Base-by-base conservation (phyloP, 306 rosid genomes). In the Chamaecrista fasciculata region DNA sequence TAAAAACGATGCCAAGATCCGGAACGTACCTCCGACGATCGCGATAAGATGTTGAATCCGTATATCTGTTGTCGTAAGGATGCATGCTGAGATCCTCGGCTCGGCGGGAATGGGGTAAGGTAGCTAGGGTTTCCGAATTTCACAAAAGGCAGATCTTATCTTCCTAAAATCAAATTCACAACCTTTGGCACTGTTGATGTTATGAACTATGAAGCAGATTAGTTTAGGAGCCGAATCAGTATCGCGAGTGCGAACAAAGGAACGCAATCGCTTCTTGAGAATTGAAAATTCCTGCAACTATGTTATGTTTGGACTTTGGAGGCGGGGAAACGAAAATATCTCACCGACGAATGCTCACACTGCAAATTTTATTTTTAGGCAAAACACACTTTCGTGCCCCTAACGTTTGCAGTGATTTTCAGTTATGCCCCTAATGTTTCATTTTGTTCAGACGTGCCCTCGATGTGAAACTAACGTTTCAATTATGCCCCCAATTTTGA, bases 31-130 rank as follows among this genome's bases (percentile, higher is more conserved):
- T 86, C 69, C 90, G 91, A 58, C 94, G 98, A 55, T 83, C 83
- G 34, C 97, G 93, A 61, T 85, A 93, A 57, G 98, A 90, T 66
- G 74, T 58, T 7, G 91, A 61, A 64, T 90, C 96, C 42, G 83
- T 52, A 73, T 83, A 81, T 46, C 98, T 69, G 52, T 69, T 77
- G 70, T 90, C 97, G 86, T 75, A 77, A 16, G 77, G 76, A 44
- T 79, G 78, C 98, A 93, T 75, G 9, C 39, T n/a, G 26, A 49
- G 62, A 67, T 0, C 26, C 71, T 11, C 24, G 69, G 69, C n/a
- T n/a, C n/a, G n/a, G n/a, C n/a, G n/a, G n/a, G n/a, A n/a, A n/a
- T 33, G 36, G 36, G 25, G 23, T n/a, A 34, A 59, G 65, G 16
- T 1, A 10, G 15, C 60, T 79, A 79, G 84, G 87, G 87, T 73